These are phyloP conservation scores for Aspergillus transmontanensis DNA, from an alignment of 2,329 filamentous ascomycete genomes.

Conservation along the genomic window DNA sequence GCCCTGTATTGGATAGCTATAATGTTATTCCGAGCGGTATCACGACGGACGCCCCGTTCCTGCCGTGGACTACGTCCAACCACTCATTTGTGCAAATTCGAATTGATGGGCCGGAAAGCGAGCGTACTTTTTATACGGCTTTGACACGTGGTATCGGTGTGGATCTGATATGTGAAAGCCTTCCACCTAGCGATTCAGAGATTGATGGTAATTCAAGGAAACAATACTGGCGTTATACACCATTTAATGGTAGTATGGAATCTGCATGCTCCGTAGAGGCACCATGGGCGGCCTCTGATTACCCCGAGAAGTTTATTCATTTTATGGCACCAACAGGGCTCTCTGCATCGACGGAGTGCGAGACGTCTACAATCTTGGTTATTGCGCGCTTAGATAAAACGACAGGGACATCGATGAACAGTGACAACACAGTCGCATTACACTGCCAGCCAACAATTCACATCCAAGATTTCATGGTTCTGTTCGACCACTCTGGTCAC, in stretches of 20 bases:
- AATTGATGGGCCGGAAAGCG: neutral
- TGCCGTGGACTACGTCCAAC: constrained; percentile 3
- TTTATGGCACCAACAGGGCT: neutral
- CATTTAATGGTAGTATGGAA: neutral
- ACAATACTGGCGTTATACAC: neutral
- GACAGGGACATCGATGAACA: neutral
- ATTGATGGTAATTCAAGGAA: neutral
- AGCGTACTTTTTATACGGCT: neutral
- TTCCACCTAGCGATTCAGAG: neutral
- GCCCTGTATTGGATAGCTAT: neutral
- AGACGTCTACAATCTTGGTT: neutral
- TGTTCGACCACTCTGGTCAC: neutral
- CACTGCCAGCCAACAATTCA: constrained; percentile 8
- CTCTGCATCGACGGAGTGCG: neutral
- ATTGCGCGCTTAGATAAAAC: neutral
- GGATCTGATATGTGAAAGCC: neutral
- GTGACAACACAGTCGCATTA: neutral
- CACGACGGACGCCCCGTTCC: neutral
- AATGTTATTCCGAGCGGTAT: neutral
- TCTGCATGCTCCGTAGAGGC: neutral
- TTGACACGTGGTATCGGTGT: constrained; percentile 6
- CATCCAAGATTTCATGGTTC: constrained; percentile 1
- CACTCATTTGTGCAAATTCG: constrained; percentile 4
- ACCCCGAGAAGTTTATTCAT: neutral
- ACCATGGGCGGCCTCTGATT: neutral